Evolutionary conservation across 768 basidiomycete genomes (phyloP).

Genomic region (Hypholoma fasciculare): DNA sequence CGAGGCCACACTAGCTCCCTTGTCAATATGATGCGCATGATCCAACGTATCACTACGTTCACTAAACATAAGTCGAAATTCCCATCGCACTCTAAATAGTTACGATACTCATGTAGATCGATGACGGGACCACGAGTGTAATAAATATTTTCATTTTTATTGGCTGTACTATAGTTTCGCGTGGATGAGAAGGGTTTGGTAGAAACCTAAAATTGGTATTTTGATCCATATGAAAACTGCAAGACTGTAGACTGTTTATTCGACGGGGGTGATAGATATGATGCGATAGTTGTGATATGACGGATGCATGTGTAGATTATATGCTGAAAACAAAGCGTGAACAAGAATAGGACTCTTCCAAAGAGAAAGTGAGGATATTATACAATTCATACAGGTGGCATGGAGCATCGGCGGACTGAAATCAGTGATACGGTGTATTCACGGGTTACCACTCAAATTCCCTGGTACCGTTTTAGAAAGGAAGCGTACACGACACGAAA

Average conservation of each 20-base stretch:
- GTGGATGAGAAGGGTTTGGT: neutral
- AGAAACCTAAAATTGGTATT: neutral
- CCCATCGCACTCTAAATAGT: too few relatives aligned
- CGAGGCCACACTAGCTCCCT: too few relatives aligned
- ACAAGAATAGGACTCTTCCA: slow-evolving; percentile 3
- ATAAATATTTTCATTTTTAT: slow-evolving; percentile 2
- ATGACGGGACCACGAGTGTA: neutral
- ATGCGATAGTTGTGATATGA: slow-evolving; percentile 8
- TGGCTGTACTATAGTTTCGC: neutral
- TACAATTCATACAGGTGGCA: slow-evolving; percentile 6
- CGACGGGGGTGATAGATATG: neutral
- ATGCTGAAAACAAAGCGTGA: slow-evolving; percentile 6
- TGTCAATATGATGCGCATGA: too few relatives aligned
- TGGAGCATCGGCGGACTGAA: neutral
- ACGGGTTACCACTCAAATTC: slow-evolving; percentile 42
- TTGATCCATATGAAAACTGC: neutral
- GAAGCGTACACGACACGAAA: neutral
- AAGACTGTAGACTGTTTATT: slow-evolving; percentile 1
- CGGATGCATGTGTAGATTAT: slow-evolving; percentile 5
- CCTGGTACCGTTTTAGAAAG: slow-evolving; percentile 19
- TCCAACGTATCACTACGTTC: too few relatives aligned
- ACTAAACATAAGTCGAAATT: too few relatives aligned
- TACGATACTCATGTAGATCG: too few relatives aligned
- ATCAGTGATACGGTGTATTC: too few relatives aligned
- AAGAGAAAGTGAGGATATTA: slow-evolving; percentile 6